These are phyloP conservation scores for Xerocomus brunneocitrinus DNA, from an alignment of 768 basidiomycete genomes.

Conservation along the genomic window DNA sequence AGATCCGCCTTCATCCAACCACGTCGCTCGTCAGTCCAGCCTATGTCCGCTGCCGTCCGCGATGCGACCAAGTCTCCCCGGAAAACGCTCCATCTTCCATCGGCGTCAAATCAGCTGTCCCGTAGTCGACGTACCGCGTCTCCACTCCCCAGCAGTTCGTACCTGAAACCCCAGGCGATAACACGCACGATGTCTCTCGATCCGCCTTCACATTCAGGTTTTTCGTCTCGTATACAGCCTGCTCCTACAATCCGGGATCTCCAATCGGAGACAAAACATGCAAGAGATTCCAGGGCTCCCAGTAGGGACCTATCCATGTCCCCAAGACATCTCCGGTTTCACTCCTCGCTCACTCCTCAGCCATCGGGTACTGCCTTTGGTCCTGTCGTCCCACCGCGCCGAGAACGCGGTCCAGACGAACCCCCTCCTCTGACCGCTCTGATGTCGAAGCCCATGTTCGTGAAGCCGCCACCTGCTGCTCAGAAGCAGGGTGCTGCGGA, in stretches of 20 bases:
- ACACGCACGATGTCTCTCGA: constrained; percentile 73
- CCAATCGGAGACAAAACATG: constrained; percentile 18
- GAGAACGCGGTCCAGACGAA: constrained; percentile 54
- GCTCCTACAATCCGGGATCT: constrained; percentile 34
- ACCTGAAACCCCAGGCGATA: constrained; percentile 33
- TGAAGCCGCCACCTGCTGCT: constrained; percentile 49
- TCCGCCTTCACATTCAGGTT: constrained; percentile 39
- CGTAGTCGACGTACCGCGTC: constrained; percentile 41
- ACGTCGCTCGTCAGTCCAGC: constrained; percentile 16
- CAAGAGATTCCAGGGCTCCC: constrained; percentile 17
- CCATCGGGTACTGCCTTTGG: constrained; percentile 43
- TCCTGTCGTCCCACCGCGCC: constrained; percentile 35
- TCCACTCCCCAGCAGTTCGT: constrained; percentile 32
- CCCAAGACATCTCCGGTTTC: constrained; percentile 48
- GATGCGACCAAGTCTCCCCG: constrained; percentile 26
- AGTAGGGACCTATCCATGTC: constrained; percentile 44
- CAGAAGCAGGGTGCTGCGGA: constrained; percentile 22
- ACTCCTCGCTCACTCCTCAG: constrained; percentile 68
- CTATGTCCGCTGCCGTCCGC: constrained; percentile 19
- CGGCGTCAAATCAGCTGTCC: constrained; percentile 29
- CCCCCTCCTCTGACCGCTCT: constrained; percentile 64
- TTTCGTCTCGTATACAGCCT: constrained; percentile 23
- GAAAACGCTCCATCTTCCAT: constrained; percentile 29
- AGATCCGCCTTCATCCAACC: constrained; percentile 36
- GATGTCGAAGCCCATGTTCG: constrained; percentile 62